Evolutionary conservation across 1,284 basidiomycete genomes (phyloP).

Genomic region (Trichosporon faecale): DNA sequence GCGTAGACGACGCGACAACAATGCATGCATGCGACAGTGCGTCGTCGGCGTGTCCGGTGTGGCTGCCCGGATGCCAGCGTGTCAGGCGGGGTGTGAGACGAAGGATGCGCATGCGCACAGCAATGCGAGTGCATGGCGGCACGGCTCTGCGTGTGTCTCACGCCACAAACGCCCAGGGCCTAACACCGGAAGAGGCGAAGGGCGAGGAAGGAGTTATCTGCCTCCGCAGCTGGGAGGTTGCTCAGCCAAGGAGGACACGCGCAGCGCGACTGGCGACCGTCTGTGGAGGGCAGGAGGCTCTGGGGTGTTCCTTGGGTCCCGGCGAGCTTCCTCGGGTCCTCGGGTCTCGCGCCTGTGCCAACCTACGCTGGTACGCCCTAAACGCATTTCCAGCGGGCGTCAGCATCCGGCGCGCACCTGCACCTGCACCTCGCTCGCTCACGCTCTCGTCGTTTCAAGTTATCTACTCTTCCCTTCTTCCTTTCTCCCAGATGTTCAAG

Average conservation of each 20-base stretch:
- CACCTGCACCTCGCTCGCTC: background rate
- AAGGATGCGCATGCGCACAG: background rate
- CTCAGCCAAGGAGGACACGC: background rate
- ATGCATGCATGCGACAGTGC: background rate
- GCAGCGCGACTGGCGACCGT: background rate
- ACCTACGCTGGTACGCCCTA: no score
- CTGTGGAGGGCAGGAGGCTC: background rate
- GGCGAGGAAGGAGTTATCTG: background rate
- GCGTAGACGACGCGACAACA: background rate
- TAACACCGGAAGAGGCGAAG: background rate
- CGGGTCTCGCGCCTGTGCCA: background rate
- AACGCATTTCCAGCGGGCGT: background rate
- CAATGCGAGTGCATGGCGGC: background rate
- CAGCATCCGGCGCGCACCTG: background rate
- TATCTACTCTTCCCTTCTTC: background rate
- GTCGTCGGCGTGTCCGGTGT: no score
- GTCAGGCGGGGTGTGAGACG: background rate
- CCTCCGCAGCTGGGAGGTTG: background rate
- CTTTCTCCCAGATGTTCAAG: conserved; percentile 19
- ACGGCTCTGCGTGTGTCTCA: background rate
- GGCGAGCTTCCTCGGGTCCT: background rate
- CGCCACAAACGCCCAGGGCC: conserved; percentile 3
- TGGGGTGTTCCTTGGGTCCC: background rate
- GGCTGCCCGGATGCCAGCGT: background rate
- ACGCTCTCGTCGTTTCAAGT: background rate